A percentile compares a stretch with the other conserved stretches of the same genome.
Evolutionary conservation across 2,329 filamentous ascomycete genomes (phyloP).

Genomic region (Fusarium liriodendri): DNA sequence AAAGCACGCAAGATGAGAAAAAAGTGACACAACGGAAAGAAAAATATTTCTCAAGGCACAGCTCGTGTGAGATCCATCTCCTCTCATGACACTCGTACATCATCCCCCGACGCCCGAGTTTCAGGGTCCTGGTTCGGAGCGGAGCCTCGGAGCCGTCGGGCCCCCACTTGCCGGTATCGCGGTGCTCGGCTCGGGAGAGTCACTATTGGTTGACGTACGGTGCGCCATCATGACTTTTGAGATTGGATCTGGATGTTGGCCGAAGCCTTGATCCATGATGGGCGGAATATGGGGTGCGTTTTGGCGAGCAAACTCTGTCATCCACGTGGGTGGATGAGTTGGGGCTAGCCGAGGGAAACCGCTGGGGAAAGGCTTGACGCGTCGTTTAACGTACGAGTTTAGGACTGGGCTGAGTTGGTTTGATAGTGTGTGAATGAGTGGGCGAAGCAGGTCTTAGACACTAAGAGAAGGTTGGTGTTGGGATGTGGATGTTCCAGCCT

Average conservation of each 20-base stretch:
- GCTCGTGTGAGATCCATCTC: neutral
- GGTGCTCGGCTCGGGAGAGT: constrained; percentile 15
- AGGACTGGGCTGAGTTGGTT: neutral
- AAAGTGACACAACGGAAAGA: neutral
- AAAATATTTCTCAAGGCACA: neutral
- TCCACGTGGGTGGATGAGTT: neutral
- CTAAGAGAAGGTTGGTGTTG: neutral
- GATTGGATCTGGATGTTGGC: neutral
- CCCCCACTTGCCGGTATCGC: constrained; percentile 19
- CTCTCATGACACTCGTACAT: neutral
- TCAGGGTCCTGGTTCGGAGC: constrained; percentile 16
- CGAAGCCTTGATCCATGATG: neutral
- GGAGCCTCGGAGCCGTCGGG: constrained; percentile 8
- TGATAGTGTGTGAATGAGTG: neutral
- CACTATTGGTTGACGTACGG: constrained; percentile 13
- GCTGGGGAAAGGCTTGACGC: neutral
- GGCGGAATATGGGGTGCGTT: neutral
- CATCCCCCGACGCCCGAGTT: constrained; percentile 26
- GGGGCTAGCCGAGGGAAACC: neutral
- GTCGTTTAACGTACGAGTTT: neutral
- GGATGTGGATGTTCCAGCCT: neutral
- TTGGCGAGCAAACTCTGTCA: neutral
- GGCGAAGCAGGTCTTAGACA: neutral
- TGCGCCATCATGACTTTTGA: neutral
- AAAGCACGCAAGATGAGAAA: neutral